These are phyloP conservation scores for Boechera divaricarpa DNA, from an alignment of 345 rosid genomes.

Conservation along the genomic window DNA sequence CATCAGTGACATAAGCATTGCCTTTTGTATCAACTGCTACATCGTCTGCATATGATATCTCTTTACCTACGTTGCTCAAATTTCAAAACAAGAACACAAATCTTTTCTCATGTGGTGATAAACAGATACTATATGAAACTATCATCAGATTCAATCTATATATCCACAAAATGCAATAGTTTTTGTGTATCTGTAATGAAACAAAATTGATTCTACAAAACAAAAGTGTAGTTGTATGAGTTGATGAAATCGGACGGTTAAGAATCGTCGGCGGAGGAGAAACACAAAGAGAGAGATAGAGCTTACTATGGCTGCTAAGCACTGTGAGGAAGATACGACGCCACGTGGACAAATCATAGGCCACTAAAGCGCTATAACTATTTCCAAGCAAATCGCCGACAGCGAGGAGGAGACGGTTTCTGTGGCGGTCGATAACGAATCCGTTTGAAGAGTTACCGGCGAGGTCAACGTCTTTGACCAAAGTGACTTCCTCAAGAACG, in stretches of 20 bases:
- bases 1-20: slow-evolving; percentile 78
- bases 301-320: slow-evolving; percentile 34
- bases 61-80: slow-evolving; percentile 38
- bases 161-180: no score
- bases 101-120: no score
- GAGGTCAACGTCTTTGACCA: slow-evolving; percentile 72
- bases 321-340: slow-evolving; percentile 67
- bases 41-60: slow-evolving; percentile 81
- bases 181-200: no score
- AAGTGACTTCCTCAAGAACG: slow-evolving; percentile 57
- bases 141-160: no score
- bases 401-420: slow-evolving; percentile 79
- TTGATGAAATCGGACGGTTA: not conserved
- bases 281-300: not conserved
- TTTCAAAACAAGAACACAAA: no score
- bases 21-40: slow-evolving; percentile 78
- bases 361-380: slow-evolving; percentile 69
- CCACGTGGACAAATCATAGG: slow-evolving; percentile 89
- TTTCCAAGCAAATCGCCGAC: slow-evolving; percentile 67
- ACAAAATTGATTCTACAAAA: no score
- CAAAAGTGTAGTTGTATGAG: no score
- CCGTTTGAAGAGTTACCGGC: slow-evolving; percentile 77
- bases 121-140: no score
- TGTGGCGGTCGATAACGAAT: slow-evolving; percentile 59
- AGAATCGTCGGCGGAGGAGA: no score